Conservation (phyloP, 306 rosid genomes). For the Cicer pinnatifidum region DNA sequence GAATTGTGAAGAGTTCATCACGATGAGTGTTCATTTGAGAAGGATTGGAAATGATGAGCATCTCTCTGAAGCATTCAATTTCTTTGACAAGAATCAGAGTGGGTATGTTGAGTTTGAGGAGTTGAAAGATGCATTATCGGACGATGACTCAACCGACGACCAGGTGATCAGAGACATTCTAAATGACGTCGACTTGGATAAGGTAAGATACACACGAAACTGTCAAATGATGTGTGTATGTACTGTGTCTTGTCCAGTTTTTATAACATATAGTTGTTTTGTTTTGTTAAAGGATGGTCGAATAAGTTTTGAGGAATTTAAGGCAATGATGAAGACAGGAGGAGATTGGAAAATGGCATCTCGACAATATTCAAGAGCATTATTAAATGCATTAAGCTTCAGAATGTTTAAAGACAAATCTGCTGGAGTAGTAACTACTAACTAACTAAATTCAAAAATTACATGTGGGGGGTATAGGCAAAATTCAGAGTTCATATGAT, state of each 20-base stretch:
- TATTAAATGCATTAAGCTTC: slow-evolving; percentile 78
- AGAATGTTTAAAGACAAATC: slow-evolving; percentile 74
- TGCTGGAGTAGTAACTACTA: slow-evolving; percentile 1
- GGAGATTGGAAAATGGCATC: slow-evolving; percentile 95
- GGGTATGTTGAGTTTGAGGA: slow-evolving; percentile 93
- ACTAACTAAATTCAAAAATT: not conserved
- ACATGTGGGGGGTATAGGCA: slow-evolving; percentile 7
- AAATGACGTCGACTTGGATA: slow-evolving; percentile 83
- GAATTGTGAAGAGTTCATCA: slow-evolving; percentile 76
- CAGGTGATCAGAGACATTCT: slow-evolving; percentile 75
- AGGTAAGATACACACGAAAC: slow-evolving; percentile 54
- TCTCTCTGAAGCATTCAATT: slow-evolving; percentile 75
- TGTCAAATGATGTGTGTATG: not conserved
- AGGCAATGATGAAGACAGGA: slow-evolving; percentile 89
- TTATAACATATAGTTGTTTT: not conserved
- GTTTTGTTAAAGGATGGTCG: slow-evolving; percentile 70
- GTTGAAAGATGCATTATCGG: slow-evolving; percentile 71
- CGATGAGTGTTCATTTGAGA: slow-evolving; percentile 72
- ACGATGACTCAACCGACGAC: slow-evolving; percentile 56
- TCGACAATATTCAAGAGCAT: slow-evolving; percentile 84
- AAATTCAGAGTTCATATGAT: slow-evolving; percentile 29
- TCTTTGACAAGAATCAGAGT: slow-evolving; percentile 75
- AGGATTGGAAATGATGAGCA: slow-evolving; percentile 72
- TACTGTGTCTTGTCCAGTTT: not conserved
- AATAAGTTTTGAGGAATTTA: slow-evolving; percentile 81